These are phyloP conservation scores for Sclerotinia spermophila DNA, from an alignment of 2,329 filamentous ascomycete species.

Conservation along the genomic window DNA sequence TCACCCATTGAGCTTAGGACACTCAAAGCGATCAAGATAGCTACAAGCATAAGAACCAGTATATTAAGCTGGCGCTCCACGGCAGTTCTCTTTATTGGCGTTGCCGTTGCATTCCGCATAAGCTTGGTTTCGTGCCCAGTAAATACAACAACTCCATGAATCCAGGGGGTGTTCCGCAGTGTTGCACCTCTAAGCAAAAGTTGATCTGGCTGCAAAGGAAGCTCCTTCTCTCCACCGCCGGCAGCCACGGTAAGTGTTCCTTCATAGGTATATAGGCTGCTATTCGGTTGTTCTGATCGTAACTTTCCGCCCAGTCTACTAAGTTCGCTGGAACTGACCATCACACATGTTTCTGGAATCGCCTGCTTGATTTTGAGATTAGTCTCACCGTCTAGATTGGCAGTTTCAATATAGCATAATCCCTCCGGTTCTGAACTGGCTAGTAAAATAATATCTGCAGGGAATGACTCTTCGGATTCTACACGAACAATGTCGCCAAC, in stretches of 20 bases:
- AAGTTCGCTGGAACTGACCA: slow-evolving; percentile 84
- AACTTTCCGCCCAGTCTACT: slow-evolving; percentile 81
- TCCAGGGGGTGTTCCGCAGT: slow-evolving; percentile 92
- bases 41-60: slow-evolving; percentile 86
- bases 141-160: slow-evolving; percentile 94
- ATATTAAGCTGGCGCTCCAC: slow-evolving; percentile 92
- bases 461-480: slow-evolving; percentile 91
- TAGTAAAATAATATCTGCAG: slow-evolving; percentile 85
- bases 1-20: slow-evolving; percentile 90
- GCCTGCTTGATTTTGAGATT: slow-evolving; percentile 99
- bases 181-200: slow-evolving; percentile 89
- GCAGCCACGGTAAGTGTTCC: slow-evolving; percentile 88
- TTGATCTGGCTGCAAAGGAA: slow-evolving; percentile 87
- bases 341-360: slow-evolving; percentile 81
- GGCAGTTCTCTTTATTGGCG: slow-evolving; percentile 95
- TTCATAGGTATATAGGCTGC: slow-evolving; percentile 97
- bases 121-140: slow-evolving; percentile 98
- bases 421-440: slow-evolving; percentile 97
- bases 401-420: slow-evolving; percentile 97
- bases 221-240: slow-evolving; percentile 88
- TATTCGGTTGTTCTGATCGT: slow-evolving; percentile 95
- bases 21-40: slow-evolving; percentile 78
- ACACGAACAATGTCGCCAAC: slow-evolving; percentile 93
- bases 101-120: slow-evolving; percentile 96
- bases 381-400: slow-evolving; percentile 95